These are phyloP conservation scores for Artomyces pyxidatus DNA, from an alignment of 768 basidiomycete species.

Conservation along the genomic window DNA sequence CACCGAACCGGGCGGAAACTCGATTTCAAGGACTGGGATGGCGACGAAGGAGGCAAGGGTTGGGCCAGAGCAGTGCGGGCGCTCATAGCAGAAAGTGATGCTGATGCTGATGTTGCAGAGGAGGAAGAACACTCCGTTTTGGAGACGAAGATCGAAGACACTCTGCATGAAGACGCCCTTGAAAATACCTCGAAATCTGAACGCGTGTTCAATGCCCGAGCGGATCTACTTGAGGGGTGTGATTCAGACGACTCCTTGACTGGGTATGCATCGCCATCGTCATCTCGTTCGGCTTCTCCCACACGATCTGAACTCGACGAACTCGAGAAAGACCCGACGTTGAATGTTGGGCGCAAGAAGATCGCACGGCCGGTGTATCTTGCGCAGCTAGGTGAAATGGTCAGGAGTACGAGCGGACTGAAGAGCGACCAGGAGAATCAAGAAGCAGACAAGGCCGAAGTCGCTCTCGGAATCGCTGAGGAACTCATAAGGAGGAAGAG, in stretches of 20 bases:
- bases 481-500: constrained; percentile 78
- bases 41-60: constrained; percentile 50
- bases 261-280: constrained; percentile 66
- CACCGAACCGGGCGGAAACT: constrained; percentile 53
- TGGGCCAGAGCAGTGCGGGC: constrained; percentile 60
- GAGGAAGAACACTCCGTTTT: background rate
- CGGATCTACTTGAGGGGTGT: constrained; percentile 27
- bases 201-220: too few species aligned
- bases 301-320: constrained; percentile 75
- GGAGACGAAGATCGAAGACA: background rate
- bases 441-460: constrained; percentile 70
- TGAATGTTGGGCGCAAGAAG: constrained; percentile 63
- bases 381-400: constrained; percentile 68
- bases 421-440: constrained; percentile 47
- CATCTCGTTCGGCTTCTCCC: constrained; percentile 70
- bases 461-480: constrained; percentile 75
- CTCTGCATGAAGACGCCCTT: constrained; percentile 1
- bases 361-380: constrained; percentile 84
- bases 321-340: constrained; percentile 78
- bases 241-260: constrained; percentile 80
- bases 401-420: constrained; percentile 52
- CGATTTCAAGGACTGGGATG: constrained; percentile 81
- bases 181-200: background rate
- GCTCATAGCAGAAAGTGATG: constrained; percentile 42
- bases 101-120: constrained; percentile 30